Base-by-base conservation (phyloP, 768 basidiomycete species). In the Arthromyces matolae region DNA sequence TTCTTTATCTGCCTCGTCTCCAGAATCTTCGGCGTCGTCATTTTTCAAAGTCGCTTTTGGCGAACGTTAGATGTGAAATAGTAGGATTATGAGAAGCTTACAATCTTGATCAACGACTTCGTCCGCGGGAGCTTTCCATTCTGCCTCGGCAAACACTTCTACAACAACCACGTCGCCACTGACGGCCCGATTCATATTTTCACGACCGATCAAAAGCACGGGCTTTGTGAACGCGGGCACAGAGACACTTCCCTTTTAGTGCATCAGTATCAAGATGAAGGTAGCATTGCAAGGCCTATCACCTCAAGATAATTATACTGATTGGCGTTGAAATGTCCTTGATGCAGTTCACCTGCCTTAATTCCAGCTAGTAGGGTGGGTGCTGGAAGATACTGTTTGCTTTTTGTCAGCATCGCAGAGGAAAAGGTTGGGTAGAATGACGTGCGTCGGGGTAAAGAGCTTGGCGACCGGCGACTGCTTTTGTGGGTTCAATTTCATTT, bases 291-390 rank as follows among this genome's bases (percentile, higher is more conserved):
- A n/a, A 31, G 22, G n/a, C 44, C 4, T 62, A 74, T 43, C 35
- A 85, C 90, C 77, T 97, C 95, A 12, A 97, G 75, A 58, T 94
- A 98, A 64, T 99, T 98, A 68, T 93, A 99, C 54, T 84, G 84
- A 57, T 90, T 96, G 2, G 93, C 91, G 60, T 89, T 93, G 70
- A 95, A 99, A 62, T 94, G 85, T 0, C 96, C 96, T 69, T 97
- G 92, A 59, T 92, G 81, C 3, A 94, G 77, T 33, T 84, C 72
- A 2, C 90, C 91, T 3, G 81, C 78, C 64, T 93, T 94, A 47
- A 97, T 75, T 1, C 93, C 94, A 8, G 93, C 89, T 31, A 81
- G 60, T 8, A 97, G 66, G 0, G 79, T 81, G 0, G 83, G 75
- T 8, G 78, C 73, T 0, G 93, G 74, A 13, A 96, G 71, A 63